Percentiles rank a stretch among this genome's conserved stretches.
Evolutionary conservation across 2,329 filamentous ascomycete species (phyloP).

Genomic region (Leptographium wingfieldii): DNA sequence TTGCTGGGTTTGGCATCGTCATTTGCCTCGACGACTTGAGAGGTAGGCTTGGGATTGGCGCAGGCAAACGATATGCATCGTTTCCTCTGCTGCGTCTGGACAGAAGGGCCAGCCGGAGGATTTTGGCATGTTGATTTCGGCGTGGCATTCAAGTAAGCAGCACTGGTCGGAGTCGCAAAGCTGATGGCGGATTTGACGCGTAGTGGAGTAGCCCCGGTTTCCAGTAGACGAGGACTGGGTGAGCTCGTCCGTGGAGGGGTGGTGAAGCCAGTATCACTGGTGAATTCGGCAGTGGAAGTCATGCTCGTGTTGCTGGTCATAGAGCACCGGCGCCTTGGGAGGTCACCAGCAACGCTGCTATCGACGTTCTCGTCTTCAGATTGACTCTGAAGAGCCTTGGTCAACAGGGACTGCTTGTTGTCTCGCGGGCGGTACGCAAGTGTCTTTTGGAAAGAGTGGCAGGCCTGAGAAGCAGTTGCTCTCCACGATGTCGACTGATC

Average conservation of each 20-base stretch:
- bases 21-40: constrained; percentile 19
- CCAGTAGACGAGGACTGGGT: constrained; percentile 71
- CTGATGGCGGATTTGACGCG: background rate
- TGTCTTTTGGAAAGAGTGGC: constrained; percentile 33
- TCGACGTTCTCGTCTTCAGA: constrained; percentile 42
- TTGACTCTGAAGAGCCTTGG: constrained; percentile 62
- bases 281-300: constrained; percentile 78
- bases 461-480: constrained; percentile 2
- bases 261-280: constrained; percentile 85
- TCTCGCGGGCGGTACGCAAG: constrained; percentile 35
- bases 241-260: constrained; percentile 81
- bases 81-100: constrained; percentile 57
- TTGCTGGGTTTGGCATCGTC: constrained; percentile 8
- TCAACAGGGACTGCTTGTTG: constrained; percentile 71
- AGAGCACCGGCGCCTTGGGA: constrained; percentile 41
- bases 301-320: constrained; percentile 70
- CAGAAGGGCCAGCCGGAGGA: constrained; percentile 29
- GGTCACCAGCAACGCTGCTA: constrained; percentile 21
- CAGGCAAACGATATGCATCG: constrained; percentile 91
- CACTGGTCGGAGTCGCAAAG: constrained; percentile 2
- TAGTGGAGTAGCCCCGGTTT: constrained; percentile 29
- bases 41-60: constrained; percentile 43
- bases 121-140: constrained; percentile 28
- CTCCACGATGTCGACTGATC: constrained; percentile 33
- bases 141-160: constrained; percentile 2